Percentiles rank a stretch among this genome's conserved stretches.
Evolutionary conservation across 1,284 basidiomycete genomes (phyloP).

Genomic region (Tremellales sp.): DNA sequence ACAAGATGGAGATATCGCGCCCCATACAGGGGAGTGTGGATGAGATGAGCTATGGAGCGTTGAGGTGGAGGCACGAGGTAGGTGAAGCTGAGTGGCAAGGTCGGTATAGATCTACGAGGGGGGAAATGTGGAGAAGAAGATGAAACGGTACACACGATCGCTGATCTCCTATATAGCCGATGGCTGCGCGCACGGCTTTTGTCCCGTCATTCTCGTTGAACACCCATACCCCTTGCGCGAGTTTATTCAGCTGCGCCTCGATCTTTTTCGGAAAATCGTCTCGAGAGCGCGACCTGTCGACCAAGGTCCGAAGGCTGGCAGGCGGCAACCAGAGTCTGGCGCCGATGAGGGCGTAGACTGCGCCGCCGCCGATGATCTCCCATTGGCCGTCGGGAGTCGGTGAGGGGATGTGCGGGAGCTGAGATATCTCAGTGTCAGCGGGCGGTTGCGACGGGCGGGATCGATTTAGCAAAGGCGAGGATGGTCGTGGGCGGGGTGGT

Average conservation of each 20-base stretch:
- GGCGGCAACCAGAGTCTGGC: constrained; percentile 34
- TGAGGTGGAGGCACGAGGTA: constrained; percentile 24
- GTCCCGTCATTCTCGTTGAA: constrained; percentile 23
- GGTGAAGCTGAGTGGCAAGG: constrained; percentile 23
- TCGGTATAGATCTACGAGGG: neutral
- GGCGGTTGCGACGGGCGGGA: neutral
- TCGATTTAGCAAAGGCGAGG: too few relatives aligned
- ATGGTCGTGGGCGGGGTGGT: constrained; percentile 19
- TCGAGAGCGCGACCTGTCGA: constrained; percentile 17
- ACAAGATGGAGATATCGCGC: constrained; percentile 38
- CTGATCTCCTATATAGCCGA: constrained; percentile 33
- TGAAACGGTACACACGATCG: constrained; percentile 23
- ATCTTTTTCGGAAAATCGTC: constrained; percentile 21
- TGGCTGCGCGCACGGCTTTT: constrained; percentile 25
- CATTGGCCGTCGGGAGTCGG: constrained; percentile 1
- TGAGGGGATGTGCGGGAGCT: neutral
- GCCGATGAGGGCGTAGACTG: constrained; percentile 36
- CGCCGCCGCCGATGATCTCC: constrained; percentile 39
- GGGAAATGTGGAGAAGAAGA: neutral
- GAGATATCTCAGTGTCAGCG: neutral
- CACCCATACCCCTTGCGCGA: constrained; percentile 38
- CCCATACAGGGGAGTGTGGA: constrained; percentile 20
- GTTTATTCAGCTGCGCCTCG: constrained; percentile 17
- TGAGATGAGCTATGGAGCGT: constrained; percentile 22
- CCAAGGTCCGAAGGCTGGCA: constrained; percentile 20